Evolutionary conservation across 331 rosid species (phyloP).

Genomic region (Dryas integrifolia): DNA sequence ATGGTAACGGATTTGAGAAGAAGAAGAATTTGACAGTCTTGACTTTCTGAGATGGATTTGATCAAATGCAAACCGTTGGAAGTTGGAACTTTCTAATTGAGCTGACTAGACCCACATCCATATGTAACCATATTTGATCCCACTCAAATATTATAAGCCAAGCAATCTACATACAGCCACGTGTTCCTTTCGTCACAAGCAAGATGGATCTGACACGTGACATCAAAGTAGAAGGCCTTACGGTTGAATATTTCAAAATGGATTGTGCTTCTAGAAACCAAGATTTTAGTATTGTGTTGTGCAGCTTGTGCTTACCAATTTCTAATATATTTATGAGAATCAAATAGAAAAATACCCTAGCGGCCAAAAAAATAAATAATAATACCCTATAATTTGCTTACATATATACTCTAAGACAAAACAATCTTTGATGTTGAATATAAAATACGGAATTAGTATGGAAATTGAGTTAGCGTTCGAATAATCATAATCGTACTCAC

Average conservation of each 20-base stretch:
- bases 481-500: no score
- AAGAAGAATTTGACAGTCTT: slow-evolving; percentile 5
- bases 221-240: neutral
- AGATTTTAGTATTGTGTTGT: no score
- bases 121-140: neutral
- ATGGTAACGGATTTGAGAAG: neutral
- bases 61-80: neutral
- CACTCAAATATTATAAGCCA: neutral
- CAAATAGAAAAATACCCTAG: no score
- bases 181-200: neutral
- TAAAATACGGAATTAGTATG: no score
- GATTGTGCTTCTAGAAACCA: neutral
- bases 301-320: no score
- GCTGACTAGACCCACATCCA: neutral
- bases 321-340: no score
- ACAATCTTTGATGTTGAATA: no score
- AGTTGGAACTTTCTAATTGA: neutral
- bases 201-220: neutral
- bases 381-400: no score
- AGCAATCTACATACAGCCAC: neutral
- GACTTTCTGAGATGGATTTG: neutral
- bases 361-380: no score
- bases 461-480: no score
- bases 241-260: neutral
- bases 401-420: no score